Evolutionary conservation across 108 stramenopile genomes (phyloP).

Genomic region (Fragilaria crotonensis): DNA sequence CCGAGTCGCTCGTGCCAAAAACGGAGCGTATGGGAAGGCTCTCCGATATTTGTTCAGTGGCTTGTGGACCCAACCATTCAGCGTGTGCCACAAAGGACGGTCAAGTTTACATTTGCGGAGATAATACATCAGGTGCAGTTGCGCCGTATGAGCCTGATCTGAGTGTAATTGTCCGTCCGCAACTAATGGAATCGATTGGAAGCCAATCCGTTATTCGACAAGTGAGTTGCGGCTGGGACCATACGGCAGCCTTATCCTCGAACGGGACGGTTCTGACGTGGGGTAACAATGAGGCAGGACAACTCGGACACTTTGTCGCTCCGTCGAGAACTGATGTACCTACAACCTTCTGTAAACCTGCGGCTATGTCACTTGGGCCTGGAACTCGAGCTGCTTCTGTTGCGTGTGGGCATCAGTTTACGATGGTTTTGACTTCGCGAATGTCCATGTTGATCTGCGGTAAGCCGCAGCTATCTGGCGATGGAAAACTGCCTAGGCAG

Average conservation of each 20-base stretch:
- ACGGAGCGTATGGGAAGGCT: constrained; percentile 40
- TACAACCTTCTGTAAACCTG: constrained; percentile 21
- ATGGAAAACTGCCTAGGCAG: constrained; percentile 29
- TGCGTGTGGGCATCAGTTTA: constrained; percentile 52
- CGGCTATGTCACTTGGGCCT: constrained; percentile 21
- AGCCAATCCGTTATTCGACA: constrained; percentile 29
- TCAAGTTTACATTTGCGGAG: constrained; percentile 39
- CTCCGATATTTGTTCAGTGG: constrained; percentile 32
- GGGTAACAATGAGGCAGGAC: constrained; percentile 55
- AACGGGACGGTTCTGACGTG: constrained; percentile 61
- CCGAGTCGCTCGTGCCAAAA: constrained; percentile 3
- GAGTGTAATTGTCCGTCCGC: constrained; percentile 19
- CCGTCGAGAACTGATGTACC: constrained; percentile 2
- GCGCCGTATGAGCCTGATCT: constrained; percentile 40
- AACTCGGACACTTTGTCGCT: constrained; percentile 48
- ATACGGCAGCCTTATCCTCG: constrained; percentile 61
- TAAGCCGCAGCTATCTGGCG: constrained; percentile 28
- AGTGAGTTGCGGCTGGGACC: constrained; percentile 61
- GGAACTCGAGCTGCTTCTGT: constrained; percentile 39
- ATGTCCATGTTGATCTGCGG: constrained; percentile 57
- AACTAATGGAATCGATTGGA: constrained; percentile 36
- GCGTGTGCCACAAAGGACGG: constrained; percentile 52
- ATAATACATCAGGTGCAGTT: constrained; percentile 51
- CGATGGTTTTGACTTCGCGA: constrained; percentile 60
- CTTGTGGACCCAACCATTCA: constrained; percentile 35